Evolutionary conservation across 2,329 filamentous ascomycete species (phyloP).

Genomic region (Cercospora sp.): DNA sequence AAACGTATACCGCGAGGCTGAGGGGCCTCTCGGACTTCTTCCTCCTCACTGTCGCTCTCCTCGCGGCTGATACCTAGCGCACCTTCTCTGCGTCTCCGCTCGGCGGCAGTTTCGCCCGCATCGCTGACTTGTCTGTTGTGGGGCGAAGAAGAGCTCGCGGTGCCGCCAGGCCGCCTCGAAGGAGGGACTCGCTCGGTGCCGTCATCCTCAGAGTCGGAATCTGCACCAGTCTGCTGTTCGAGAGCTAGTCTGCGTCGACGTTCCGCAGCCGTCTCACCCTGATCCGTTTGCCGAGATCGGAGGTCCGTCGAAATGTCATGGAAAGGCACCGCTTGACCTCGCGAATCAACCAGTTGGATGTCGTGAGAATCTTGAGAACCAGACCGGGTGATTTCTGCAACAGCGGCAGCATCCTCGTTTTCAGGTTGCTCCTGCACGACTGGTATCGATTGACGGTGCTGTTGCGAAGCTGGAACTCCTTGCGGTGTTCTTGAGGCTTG

Average conservation of each 20-base stretch:
- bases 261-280: slow-evolving; percentile 44
- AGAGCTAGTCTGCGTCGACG: slow-evolving; percentile 46
- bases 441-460: slow-evolving; percentile 23
- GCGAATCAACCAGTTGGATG: slow-evolving; percentile 48
- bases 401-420: slow-evolving; percentile 17
- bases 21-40: slow-evolving; percentile 22
- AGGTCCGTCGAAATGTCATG: slow-evolving; percentile 45
- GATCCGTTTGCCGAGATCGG: slow-evolving; percentile 23
- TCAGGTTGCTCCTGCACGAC: slow-evolving; percentile 29
- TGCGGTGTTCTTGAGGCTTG: slow-evolving; percentile 18
- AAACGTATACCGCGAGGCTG: slow-evolving; percentile 32
- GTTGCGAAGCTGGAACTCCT: slow-evolving; percentile 8
- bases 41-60: slow-evolving; percentile 56
- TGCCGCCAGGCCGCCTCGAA: not conserved
- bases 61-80: slow-evolving; percentile 62
- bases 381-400: slow-evolving; percentile 39
- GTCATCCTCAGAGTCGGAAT: slow-evolving; percentile 42
- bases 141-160: slow-evolving; percentile 14
- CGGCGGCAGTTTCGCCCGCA: slow-evolving; percentile 69
- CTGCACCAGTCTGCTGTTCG: slow-evolving; percentile 30
- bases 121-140: slow-evolving; percentile 39
- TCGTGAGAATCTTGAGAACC: slow-evolving; percentile 46
- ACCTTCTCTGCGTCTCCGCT: slow-evolving; percentile 70
- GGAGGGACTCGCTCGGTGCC: slow-evolving; percentile 44
- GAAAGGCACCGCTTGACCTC: slow-evolving; percentile 50